phyloP scores from a whole-genome alignment of 2,329 filamentous ascomycete genomes.

The Periconia macrospinosa region DNA sequence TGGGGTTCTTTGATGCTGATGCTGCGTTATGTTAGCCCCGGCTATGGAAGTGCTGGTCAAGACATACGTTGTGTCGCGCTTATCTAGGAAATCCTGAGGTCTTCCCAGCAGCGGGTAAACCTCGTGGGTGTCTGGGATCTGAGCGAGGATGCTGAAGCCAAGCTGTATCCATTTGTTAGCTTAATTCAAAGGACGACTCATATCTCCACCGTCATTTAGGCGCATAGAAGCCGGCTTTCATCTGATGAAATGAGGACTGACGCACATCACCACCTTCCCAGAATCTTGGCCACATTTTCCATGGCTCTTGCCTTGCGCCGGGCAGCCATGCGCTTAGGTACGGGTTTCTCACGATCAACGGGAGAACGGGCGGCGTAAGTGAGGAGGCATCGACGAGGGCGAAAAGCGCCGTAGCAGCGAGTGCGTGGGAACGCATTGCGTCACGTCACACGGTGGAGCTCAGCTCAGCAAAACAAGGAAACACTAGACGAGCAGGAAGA shows the following conservation, averaged over 20 bases:
- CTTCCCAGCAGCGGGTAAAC: constrained; percentile 68
- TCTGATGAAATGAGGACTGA: not conserved
- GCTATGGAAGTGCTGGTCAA: not conserved
- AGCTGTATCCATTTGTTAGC: constrained; percentile 42
- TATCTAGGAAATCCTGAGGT: constrained; percentile 63
- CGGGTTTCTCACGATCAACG: constrained; percentile 54
- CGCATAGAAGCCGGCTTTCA: not conserved
- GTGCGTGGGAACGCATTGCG: constrained; percentile 31
- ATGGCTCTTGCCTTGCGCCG: constrained; percentile 71
- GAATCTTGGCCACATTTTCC: constrained; percentile 86
- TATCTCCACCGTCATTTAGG: not conserved
- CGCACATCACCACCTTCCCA: constrained; percentile 69
- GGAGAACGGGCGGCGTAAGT: constrained; percentile 57
- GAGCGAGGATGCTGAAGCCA: constrained; percentile 65
- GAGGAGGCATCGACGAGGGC: constrained; percentile 53
- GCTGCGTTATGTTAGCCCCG: constrained; percentile 19
- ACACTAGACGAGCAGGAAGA: too few species aligned
- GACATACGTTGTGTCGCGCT: constrained; percentile 44
- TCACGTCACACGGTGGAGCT: constrained; percentile 2
- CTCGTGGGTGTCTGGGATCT: constrained; percentile 60
- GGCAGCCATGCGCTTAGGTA: constrained; percentile 60
- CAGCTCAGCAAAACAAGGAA: not conserved
- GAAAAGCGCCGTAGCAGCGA: constrained; percentile 41
- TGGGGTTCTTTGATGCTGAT: constrained; percentile 61
- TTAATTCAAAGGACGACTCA: not conserved